Evolutionary conservation across 352 stramenopile species (phyloP).

Genomic region (Globisporangium parvum): DNA sequence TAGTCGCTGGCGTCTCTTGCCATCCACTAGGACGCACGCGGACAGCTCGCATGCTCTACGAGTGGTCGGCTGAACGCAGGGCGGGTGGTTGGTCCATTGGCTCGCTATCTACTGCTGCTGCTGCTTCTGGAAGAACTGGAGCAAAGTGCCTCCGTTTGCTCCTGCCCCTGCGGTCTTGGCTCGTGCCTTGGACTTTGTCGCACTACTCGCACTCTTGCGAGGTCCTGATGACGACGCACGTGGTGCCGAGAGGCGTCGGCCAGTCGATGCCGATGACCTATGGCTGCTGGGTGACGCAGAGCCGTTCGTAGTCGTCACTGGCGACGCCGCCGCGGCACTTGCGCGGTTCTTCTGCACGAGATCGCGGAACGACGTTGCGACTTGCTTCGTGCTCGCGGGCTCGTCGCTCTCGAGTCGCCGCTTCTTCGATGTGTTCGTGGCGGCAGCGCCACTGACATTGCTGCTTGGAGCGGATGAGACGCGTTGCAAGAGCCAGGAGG

Average conservation of each 20-base stretch:
- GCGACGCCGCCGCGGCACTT: conserved; percentile 1
- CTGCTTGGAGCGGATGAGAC: conserved; percentile 6
- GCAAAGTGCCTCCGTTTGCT: conserved; percentile 21
- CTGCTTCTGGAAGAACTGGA: conserved; percentile 43
- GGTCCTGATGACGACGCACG: no score
- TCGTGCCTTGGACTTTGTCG: conserved; percentile 4
- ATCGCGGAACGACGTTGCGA: conserved; percentile 29
- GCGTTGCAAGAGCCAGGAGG: conserved; percentile 17
- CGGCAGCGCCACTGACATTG: not conserved
- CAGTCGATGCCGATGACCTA: not conserved
- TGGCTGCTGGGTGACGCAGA: conserved; percentile 5
- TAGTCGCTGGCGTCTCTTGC: conserved; percentile 9
- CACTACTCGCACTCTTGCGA: conserved; percentile 1
- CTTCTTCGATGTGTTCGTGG: conserved; percentile 6
- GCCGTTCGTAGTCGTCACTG: conserved; percentile 5
- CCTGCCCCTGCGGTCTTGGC: no score
- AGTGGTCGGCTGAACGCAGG: no score
- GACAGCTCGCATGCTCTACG: no score
- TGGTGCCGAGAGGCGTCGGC: no score
- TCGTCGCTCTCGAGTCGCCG: not conserved
- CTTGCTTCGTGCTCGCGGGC: not conserved
- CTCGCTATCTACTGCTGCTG: not conserved
- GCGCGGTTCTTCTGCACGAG: conserved; percentile 26
- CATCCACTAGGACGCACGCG: no score
- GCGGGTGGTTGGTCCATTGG: no score